Conservation (phyloP, 1,139 yeast species). For the Geotrichum europaeum region DNA sequence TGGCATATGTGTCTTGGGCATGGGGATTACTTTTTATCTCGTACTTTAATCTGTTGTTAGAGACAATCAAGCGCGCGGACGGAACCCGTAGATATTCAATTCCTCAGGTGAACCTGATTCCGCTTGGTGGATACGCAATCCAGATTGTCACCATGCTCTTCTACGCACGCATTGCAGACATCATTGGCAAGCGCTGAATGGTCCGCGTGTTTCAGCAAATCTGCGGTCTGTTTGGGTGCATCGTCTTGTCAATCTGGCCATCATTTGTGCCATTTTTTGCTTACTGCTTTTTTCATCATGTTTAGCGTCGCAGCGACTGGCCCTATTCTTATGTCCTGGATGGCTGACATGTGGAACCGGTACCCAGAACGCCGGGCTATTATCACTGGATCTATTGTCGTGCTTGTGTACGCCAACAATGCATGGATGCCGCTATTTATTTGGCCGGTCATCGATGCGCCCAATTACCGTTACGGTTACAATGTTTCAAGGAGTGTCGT, state of each 20-base stretch:
- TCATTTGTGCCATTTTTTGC: background rate
- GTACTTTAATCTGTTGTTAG: constrained; percentile 6
- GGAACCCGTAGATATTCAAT: constrained; percentile 3
- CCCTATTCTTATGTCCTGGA: constrained; percentile 7
- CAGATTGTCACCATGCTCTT: constrained; percentile 8
- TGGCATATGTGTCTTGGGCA: constrained; percentile 6
- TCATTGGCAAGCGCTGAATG: constrained; percentile 3
- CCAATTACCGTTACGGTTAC: constrained; percentile 5
- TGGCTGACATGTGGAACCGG: constrained; percentile 8
- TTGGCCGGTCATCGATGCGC: constrained; percentile 6
- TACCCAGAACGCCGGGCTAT: constrained; percentile 7
- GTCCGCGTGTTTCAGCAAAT: constrained; percentile 4
- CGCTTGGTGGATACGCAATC: constrained; percentile 4
- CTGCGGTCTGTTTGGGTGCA: constrained; percentile 2
- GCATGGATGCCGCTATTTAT: constrained; percentile 4
- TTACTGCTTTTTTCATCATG: constrained; percentile 1
- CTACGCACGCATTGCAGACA: constrained; percentile 4
- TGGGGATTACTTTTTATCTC: background rate
- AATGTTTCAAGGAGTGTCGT: constrained; percentile 9
- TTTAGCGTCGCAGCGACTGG: background rate
- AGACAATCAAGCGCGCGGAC: constrained; percentile 1
- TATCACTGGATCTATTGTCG: constrained; percentile 6
- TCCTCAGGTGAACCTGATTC: constrained; percentile 5
- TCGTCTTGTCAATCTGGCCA: constrained; percentile 6
- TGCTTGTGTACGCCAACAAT: constrained; percentile 1